Evolutionary conservation across 441 rosid species (phyloP).

Genomic region (Lepidium campestre): DNA sequence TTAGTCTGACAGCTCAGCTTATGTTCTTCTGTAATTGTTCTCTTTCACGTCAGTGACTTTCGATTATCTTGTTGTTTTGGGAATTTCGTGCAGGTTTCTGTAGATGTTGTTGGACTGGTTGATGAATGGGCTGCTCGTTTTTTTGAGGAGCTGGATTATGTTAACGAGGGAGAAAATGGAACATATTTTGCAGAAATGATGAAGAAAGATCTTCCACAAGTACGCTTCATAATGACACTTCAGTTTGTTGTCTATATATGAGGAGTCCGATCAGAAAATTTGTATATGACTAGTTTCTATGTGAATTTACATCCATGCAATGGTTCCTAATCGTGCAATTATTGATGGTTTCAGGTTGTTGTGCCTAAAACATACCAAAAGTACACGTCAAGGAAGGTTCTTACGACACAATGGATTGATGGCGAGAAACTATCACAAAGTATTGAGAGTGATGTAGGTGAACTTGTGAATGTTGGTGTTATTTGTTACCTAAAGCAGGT

Average conservation of each 20-base stretch:
- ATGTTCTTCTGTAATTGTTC: not conserved
- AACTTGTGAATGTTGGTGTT: constrained; percentile 93
- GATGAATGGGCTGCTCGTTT: constrained; percentile 99
- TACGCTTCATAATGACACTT: constrained; percentile 28
- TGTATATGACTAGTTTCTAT: not conserved
- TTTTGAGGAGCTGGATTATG: constrained; percentile 95
- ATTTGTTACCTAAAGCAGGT: constrained; percentile 99
- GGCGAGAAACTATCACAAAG: constrained; percentile 97
- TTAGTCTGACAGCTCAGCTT: constrained; percentile 17
- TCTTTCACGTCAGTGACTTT: constrained; percentile 6
- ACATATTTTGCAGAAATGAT: constrained; percentile 87
- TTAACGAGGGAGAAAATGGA: constrained; percentile 94
- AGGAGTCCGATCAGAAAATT: not conserved
- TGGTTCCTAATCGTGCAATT: not conserved
- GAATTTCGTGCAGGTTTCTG: constrained; percentile 46
- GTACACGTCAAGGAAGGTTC: constrained; percentile 95
- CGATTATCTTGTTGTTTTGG: not conserved
- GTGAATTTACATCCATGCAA: not conserved
- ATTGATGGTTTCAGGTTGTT: constrained; percentile 57
- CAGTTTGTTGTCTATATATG: not conserved
- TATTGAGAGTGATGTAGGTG: constrained; percentile 93
- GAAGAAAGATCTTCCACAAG: constrained; percentile 98
- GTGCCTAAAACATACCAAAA: constrained; percentile 77
- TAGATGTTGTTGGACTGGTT: constrained; percentile 94
- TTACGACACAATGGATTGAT: constrained; percentile 85